phyloP scores from a whole-genome alignment of 2,329 filamentous ascomycete species.

The Curvularia sp. region DNA sequence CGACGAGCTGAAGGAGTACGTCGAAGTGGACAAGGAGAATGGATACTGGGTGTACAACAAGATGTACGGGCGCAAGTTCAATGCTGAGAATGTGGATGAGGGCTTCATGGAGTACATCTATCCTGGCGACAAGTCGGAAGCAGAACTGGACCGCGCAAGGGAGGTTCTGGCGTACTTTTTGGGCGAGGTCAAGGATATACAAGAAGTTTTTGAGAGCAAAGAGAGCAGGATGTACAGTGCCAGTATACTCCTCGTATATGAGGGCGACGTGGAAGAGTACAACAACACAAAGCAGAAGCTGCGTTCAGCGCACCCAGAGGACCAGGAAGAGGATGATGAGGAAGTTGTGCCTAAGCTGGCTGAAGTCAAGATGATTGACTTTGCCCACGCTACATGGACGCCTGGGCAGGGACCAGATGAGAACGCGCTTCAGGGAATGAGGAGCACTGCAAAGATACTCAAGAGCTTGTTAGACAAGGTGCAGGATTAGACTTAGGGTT shows the following conservation, averaged over 20 bases:
- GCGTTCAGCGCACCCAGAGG: slow-evolving; percentile 32
- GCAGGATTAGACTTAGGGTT: slow-evolving; percentile 20
- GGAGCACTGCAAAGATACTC: slow-evolving; percentile 74
- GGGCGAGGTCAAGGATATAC: slow-evolving; percentile 61
- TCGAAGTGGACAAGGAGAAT: slow-evolving; percentile 54
- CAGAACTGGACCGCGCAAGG: slow-evolving; percentile 50
- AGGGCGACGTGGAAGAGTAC: slow-evolving; percentile 66
- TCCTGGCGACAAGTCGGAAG: slow-evolving; percentile 39
- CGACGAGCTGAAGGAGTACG: slow-evolving; percentile 38
- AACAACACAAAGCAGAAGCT: slow-evolving; percentile 51
- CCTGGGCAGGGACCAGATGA: slow-evolving; percentile 85
- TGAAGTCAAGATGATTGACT: slow-evolving; percentile 89
- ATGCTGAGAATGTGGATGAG: slow-evolving; percentile 60
- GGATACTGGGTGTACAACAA: slow-evolving; percentile 69
- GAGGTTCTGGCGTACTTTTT: slow-evolving; percentile 55
- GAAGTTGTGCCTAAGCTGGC: slow-evolving; percentile 68
- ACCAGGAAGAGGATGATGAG: slow-evolving; percentile 56
- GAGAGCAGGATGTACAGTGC: slow-evolving; percentile 73
- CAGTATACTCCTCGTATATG: slow-evolving; percentile 70
- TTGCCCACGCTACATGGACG: slow-evolving; percentile 88
- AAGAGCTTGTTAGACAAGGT: slow-evolving; percentile 61
- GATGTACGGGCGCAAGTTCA: slow-evolving; percentile 68
- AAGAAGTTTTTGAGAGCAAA: slow-evolving; percentile 63
- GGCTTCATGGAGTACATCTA: slow-evolving; percentile 66
- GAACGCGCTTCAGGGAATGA: slow-evolving; percentile 77